Base-by-base conservation (phyloP, 2,329 filamentous ascomycete genomes). In the Fusarium secorum region DNA sequence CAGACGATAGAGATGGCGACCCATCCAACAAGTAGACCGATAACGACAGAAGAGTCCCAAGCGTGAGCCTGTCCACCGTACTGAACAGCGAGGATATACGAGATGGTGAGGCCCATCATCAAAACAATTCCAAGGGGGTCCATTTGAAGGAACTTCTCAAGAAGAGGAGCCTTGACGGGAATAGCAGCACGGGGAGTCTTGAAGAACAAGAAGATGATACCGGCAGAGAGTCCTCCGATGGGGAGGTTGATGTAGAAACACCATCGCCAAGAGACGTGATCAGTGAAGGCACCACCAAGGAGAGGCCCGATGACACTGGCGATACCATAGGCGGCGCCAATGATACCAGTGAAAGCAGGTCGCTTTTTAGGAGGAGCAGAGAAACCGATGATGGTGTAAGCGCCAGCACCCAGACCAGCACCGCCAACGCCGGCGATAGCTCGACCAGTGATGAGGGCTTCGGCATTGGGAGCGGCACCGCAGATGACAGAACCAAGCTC, bases 401-500 rank as follows among this genome's bases (percentile, higher is more conserved):
- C 80, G 1, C 86, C 86, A 4, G 80, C 81, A 54, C 81, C 82
- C 15, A 88, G 75, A 17, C 84, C 87, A 80, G 87, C 83, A 11
- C 83, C 83, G 3, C 81, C 79, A 30, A 86, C 79, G 41, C 81
- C 82, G 15, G 83, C 81, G 36, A 87, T 84, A 60, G 86, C 85
- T 54, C 85, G 84, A 55, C 85, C 86, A 71, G 83, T 83, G 62
- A 88, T 85, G 32, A 86, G 83, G 51, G 85, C 79, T 39, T 81
- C 81, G 33, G 85, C 82, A 67, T 82, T 82, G 61, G 83, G 83
- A 69, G 82, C 70, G 66, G 86, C 80, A 39, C 76, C 80, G 71
- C 87, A 89, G 62, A 89, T 81, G 32, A 86, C 75, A 36, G 82
- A 85, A 22, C 88, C 87, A 8, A 88, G 61, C 74, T 88, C 87